Conservation (phyloP, 805 yeast genomes). For the Brettanomyces nanus region DNA sequence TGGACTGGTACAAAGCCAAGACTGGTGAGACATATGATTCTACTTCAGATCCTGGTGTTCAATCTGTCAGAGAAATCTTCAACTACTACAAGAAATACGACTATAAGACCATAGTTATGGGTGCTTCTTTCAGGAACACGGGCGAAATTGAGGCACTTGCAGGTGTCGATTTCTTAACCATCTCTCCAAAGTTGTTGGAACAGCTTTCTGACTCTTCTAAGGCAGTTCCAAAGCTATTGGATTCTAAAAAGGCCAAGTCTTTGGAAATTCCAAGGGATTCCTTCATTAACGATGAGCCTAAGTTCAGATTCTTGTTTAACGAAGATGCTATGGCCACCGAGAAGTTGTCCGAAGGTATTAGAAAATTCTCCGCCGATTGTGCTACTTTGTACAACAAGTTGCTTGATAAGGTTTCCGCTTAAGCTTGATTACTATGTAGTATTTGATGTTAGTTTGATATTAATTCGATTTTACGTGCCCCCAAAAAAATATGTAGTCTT, state of each 20-base stretch:
- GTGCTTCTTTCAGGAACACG: slow-evolving; percentile 97
- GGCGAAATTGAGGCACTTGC: slow-evolving; percentile 96
- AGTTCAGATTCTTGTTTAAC: slow-evolving; percentile 84
- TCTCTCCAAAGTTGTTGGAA: slow-evolving; percentile 88
- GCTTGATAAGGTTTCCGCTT: slow-evolving; percentile 35
- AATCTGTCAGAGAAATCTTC: slow-evolving; percentile 80
- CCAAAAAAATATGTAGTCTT: too few relatives aligned
- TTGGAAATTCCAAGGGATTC: slow-evolving; percentile 61
- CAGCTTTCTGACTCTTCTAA: slow-evolving; percentile 73
- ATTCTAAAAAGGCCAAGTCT: slow-evolving; percentile 53
- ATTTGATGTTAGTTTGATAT: too few relatives aligned
- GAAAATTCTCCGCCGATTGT: slow-evolving; percentile 92
- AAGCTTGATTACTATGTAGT: too few relatives aligned
- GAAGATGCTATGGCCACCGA: slow-evolving; percentile 99
- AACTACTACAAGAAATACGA: slow-evolving; percentile 97
- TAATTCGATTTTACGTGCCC: too few relatives aligned
- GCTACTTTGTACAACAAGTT: slow-evolving; percentile 64
- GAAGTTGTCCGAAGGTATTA: slow-evolving; percentile 95
- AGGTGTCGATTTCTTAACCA: slow-evolving; percentile 94
- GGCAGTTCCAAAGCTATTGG: slow-evolving; percentile 74
- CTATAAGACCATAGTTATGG: slow-evolving; percentile 98
- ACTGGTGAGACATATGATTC: slow-evolving; percentile 82
- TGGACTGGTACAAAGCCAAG: slow-evolving; percentile 95
- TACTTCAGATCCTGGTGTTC: slow-evolving; percentile 92
- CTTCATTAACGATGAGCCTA: slow-evolving; percentile 76